Evolutionary conservation across 768 basidiomycete species (phyloP).

Genomic region (Hydnomerulius pinastri): DNA sequence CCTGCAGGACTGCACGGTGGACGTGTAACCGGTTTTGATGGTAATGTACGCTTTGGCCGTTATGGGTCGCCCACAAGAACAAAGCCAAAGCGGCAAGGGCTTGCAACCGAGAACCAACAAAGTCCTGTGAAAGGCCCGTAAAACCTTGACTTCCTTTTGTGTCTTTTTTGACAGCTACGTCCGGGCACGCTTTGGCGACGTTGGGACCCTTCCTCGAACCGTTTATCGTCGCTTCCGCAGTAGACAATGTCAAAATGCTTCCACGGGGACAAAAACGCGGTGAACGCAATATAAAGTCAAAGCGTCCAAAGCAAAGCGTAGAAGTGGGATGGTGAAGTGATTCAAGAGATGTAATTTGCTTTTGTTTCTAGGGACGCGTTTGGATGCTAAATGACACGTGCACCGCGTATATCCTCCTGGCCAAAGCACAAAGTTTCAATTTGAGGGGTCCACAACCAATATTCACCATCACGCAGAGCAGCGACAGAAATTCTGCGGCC

Average conservation of each 20-base stretch:
- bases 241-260: conserved; percentile 5
- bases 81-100: conserved; percentile 13
- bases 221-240: not conserved
- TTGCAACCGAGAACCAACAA: conserved; percentile 11
- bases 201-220: not conserved
- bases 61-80: conserved; percentile 16
- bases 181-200: conserved; percentile 7
- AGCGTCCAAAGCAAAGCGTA: conserved; percentile 2
- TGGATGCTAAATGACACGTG: not conserved
- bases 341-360: not conserved
- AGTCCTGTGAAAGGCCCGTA: conserved; percentile 18
- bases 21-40: not conserved
- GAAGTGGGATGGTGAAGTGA: not conserved
- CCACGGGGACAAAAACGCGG: conserved; percentile 8
- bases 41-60: conserved; percentile 5
- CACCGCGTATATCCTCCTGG: no score
- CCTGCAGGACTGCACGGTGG: not conserved
- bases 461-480: no score
- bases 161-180: not conserved
- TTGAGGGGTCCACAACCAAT: no score
- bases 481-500: no score
- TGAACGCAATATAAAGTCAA: conserved; percentile 1
- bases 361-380: not conserved
- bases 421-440: no score
- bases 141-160: conserved; percentile 13